A percentile compares a stretch with the other conserved stretches of the same genome.
Evolutionary conservation across 148 eudicot genomes (phyloP).

Genomic region (Chenopodium formosanum): DNA sequence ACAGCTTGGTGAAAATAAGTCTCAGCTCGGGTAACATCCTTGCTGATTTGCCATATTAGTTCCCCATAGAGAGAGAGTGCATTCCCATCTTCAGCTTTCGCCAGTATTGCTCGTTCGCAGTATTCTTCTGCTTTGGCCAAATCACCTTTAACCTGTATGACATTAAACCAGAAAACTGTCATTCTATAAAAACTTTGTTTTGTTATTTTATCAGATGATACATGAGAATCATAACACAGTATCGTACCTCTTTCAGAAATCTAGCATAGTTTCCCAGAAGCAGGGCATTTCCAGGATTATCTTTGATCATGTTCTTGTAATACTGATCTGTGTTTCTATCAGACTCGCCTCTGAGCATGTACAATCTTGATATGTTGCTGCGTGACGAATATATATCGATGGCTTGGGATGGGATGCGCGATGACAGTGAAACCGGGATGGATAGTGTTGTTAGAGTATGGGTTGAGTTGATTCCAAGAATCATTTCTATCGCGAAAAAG

Average conservation of each 20-base stretch:
- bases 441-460: neutral
- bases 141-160: constrained; percentile 9
- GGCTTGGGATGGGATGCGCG: neutral
- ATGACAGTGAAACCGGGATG: neutral
- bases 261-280: constrained; percentile 6
- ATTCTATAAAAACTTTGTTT: neutral
- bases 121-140: neutral
- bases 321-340: neutral
- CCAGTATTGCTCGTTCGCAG: neutral
- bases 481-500: neutral
- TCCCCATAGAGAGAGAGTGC: constrained; percentile 7
- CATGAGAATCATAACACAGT: neutral
- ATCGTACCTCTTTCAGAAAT: neutral
- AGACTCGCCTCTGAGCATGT: neutral
- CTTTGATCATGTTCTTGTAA: neutral
- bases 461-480: neutral
- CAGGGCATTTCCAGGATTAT: constrained; percentile 10
- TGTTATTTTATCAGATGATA: neutral
- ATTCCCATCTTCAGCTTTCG: neutral
- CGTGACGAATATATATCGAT: neutral
- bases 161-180: neutral
- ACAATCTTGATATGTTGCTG: neutral
- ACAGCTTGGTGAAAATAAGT: constrained; percentile 1
- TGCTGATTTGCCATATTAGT: neutral
- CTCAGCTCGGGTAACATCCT: neutral